Base-by-base conservation (phyloP, 352 stramenopile species). In the Phytophthora pluvialis region DNA sequence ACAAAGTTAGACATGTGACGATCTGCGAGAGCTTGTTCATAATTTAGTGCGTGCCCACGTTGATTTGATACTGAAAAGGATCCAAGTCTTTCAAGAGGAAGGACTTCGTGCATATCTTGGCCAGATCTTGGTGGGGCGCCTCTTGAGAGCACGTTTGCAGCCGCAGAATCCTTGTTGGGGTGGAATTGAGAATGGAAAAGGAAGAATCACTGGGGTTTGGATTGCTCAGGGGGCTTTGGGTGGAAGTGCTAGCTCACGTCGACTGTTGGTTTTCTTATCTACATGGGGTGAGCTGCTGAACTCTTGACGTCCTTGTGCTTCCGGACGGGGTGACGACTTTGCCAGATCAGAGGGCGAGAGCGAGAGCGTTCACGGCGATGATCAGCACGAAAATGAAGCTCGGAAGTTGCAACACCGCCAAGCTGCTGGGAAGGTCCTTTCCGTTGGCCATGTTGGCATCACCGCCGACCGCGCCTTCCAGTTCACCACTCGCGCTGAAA, bases 391-490 rank as follows among this genome's bases (percentile, higher is more conserved):
- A 6, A 7, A 45, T 40, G 15, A 3, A 16, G 21, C 42, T 26
- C 5, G 46, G 18, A 26, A 61, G 52, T 36, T 51, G 11, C 11
- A 13, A 21, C 12, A 33, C 13, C 18, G 40, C 4, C 31, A 44
- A 32, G n/a, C 12, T 53, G 31, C 25, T 57, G 38, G 32, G 25
- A 25, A 40, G 5, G 2, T 48, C 42, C 33, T 48, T 12, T 38
- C 59, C 46, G 5, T 57, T 28, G 21, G 31, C 21, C 65, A 65
- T 65, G 45, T 64, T 65, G 16, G 25, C 35, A 32, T 65, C 52
- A 50, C 32, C 40, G 9, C 48, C 40, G 26, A 61, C 25, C 11
- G 42, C 40, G 5, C 21, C 39, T 33, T 60, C 39, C 32, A 47
- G 13, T 2, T 39, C 56, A 8, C 33, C 43, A 18, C 35, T 58